These are phyloP conservation scores for Phytophthora foliorum DNA, from an alignment of 352 stramenopile genomes.

Conservation along the genomic window DNA sequence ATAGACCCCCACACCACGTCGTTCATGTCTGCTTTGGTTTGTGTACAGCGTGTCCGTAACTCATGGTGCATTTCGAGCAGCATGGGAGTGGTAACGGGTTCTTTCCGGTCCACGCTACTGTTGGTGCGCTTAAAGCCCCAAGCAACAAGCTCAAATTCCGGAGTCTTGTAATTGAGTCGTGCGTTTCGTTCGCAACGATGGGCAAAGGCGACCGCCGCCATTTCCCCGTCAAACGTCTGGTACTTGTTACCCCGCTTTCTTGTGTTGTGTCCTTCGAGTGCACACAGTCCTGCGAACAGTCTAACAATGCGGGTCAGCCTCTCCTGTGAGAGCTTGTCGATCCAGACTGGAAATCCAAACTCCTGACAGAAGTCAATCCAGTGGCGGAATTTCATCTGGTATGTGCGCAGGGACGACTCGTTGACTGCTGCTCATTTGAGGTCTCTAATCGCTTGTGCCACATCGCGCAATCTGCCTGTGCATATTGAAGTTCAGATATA, in stretches of 20 bases:
- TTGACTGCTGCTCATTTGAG: too few species aligned
- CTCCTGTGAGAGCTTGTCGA: too few species aligned
- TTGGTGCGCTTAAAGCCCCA: constrained; percentile 35
- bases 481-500: too few species aligned
- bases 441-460: too few species aligned
- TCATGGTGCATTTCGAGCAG: constrained; percentile 15
- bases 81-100: constrained; percentile 35
- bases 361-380: too few species aligned
- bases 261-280: neutral
- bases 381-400: too few species aligned
- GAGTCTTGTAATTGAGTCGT: constrained; percentile 34
- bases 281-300: neutral
- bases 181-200: constrained; percentile 19
- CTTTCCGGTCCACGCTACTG: constrained; percentile 30
- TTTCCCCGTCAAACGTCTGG: neutral
- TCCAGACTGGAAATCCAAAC: too few species aligned
- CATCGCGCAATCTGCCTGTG: too few species aligned
- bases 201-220: constrained; percentile 15
- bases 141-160: constrained; percentile 35
- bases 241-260: neutral
- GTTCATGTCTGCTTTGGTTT: neutral
- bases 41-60: neutral
- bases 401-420: too few species aligned
- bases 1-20: constrained; percentile 19
- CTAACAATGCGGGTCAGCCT: too few species aligned